phyloP scores from a whole-genome alignment of 2,329 filamentous ascomycete species.

The Arthrobotrys megalospora region DNA sequence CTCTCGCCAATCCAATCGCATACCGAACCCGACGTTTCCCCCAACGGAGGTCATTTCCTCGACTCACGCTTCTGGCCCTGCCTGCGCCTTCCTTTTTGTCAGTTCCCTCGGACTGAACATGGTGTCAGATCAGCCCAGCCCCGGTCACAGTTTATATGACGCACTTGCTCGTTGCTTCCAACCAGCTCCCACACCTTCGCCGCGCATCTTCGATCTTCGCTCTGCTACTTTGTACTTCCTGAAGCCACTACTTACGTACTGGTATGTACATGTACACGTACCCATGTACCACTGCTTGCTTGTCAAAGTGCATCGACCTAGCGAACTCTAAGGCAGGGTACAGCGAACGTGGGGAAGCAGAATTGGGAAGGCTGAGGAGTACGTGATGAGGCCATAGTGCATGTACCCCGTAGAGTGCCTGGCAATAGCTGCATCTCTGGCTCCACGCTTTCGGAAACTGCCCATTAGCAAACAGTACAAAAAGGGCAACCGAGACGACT shows the following conservation, averaged over 20 bases:
- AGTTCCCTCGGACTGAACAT: background rate
- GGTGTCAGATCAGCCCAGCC: constrained; percentile 13
- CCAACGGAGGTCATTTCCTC: background rate
- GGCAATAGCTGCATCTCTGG: too few relatives aligned
- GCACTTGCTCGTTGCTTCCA: constrained; percentile 7
- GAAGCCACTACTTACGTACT: too few relatives aligned
- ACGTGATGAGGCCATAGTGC: too few relatives aligned
- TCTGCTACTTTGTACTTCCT: too few relatives aligned
- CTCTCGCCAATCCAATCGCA: constrained; percentile 7
- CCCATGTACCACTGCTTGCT: background rate
- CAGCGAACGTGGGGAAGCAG: too few relatives aligned
- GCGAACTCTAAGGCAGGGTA: too few relatives aligned
- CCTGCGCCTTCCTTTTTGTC: constrained; percentile 21
- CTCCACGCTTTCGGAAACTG: background rate
- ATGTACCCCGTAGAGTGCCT: too few relatives aligned
- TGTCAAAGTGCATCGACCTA: background rate
- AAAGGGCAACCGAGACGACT: too few relatives aligned
- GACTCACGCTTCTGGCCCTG: background rate
- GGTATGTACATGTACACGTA: background rate
- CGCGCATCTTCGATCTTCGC: background rate
- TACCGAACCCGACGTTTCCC: constrained; percentile 10
- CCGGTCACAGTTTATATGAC: constrained; percentile 4
- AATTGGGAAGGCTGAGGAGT: too few relatives aligned
- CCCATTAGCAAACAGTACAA: background rate
- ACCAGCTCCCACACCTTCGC: constrained; percentile 7